Evolutionary conservation across 176 grass and related monocot species (phyloP), one percentile per base, ranked within the genome.

Genomic region (Thinopyrum elongatum): DNA sequence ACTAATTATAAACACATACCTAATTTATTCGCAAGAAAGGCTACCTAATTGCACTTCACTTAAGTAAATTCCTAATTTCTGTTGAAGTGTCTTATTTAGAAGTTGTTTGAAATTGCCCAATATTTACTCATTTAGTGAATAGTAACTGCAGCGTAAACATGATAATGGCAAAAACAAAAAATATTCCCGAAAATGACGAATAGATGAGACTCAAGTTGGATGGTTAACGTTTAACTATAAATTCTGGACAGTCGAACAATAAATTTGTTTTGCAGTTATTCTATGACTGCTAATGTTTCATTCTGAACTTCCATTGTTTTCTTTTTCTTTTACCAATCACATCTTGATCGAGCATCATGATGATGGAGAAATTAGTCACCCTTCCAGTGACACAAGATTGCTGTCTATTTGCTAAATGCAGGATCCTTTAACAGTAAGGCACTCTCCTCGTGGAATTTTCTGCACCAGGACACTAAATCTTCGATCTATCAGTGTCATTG

Each of bases 381-480:
- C 65, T 82, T 77, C 13, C 30, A 29, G 63, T 49, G 39, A 83
- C 28, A 53, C 29, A 34, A 42, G 26, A 77, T 62, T 87, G 57
- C 86, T 79, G 8, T 36, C 33, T 87, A 12, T 66, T 74, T 83
- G 33, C 30, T 84, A 88, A 29, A 86, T 86, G 83, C 91, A 98
- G 95, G 95, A 90, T 74, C 93, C 85, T 31, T 85, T 92, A 79
- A 91, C 93, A 62, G 82, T 98, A 66, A 92, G 89, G 62, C 86
- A 98, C 81, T 95, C 93, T 87, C 77, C 95, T 81, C 90, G 91
- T 69, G 95, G 91, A 80, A 90, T 98, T 87, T 98, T 98, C 90
- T 98, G 95, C 83, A 95, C 85, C 84, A 92, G 95, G 55, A 98
- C 93, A 49, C 84, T 98, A 60, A 98, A 98, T 92, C 95, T 98